A percentile compares a stretch with the other conserved stretches of the same genome.
phyloP scores from a whole-genome alignment of 2,329 filamentous ascomycete species.

The Pyricularia pennisetigena region DNA sequence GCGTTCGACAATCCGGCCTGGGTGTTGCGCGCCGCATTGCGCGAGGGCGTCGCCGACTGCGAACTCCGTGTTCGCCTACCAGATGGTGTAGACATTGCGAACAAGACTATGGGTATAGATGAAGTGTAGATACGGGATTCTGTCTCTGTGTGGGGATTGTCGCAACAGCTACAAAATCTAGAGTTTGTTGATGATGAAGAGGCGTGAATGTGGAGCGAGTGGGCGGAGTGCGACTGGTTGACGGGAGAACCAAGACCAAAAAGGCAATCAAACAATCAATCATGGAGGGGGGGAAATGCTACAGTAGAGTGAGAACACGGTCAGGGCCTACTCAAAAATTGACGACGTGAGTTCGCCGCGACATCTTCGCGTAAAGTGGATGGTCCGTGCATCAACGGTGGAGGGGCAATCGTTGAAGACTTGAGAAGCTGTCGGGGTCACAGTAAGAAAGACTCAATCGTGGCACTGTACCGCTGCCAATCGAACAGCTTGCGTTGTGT shows the following conservation, averaged over 20 bases:
- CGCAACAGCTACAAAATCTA: neutral
- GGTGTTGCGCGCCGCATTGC: conserved; percentile 17
- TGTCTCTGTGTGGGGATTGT: neutral
- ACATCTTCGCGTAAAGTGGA: conserved; percentile 2
- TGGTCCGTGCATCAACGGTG: neutral
- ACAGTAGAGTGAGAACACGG: neutral
- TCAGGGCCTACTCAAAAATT: neutral
- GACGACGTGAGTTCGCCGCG: conserved; percentile 14
- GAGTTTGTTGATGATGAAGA: neutral
- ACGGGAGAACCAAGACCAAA: neutral
- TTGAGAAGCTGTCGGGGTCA: neutral
- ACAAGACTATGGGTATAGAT: neutral
- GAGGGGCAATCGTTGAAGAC: neutral
- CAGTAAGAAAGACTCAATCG: neutral
- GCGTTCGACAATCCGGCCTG: conserved; percentile 16
- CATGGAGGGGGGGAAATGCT: neutral
- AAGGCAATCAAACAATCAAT: neutral
- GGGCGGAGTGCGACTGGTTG: neutral
- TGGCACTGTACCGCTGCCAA: neutral
- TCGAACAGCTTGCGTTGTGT: neutral
- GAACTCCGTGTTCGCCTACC: conserved; percentile 43
- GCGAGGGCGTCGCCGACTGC: conserved; percentile 37
- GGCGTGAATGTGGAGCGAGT: neutral
- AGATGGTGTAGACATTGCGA: conserved; percentile 52
- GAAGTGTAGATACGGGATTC: neutral